Evolutionary conservation across 2,329 filamentous ascomycete species (phyloP), one percentile per base, ranked within the genome.

Genomic region (Exophiala alcalophila): DNA sequence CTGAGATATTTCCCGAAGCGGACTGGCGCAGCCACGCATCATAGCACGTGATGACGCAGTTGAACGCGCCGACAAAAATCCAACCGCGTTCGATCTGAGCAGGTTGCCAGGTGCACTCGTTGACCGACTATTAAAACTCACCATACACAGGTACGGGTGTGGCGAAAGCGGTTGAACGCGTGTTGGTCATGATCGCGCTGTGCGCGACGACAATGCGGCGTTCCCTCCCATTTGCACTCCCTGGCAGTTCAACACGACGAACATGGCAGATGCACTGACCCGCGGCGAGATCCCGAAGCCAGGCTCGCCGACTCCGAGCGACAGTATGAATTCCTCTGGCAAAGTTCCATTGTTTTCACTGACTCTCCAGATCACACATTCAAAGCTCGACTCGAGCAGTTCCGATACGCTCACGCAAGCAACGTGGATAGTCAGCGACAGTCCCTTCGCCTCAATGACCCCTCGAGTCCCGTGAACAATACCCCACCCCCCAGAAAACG

Each of bases 341-440:
- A 21, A 26, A 12, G 14, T 11, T 8, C 28, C 25, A 26, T 5
- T n/a, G n/a, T n/a, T n/a, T n/a, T n/a, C n/a, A n/a, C 20, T 40
- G 20, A 40, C 15, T 20, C 11, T 40, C 20, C 20, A 40, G 28
- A n/a, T 29, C 19, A 23, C n/a, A 19, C 28, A 18, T 51, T 51
- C 49, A 51, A 44, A 33, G 38, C 44, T 28, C 44, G 37, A 12
- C 28, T 51, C 20, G 42, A 38, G 34, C 37, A 48, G 21, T 51
- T 48, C 30, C 32, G 42, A 40, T 48, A 51, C 27, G 42, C 44
- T 19, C 20, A 27, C 4, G 12, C 30, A 5, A 44, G 28, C 16
- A 11, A 39, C 3, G 6, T 21, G 8, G 25, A 28, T n/a, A 20
- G 18, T 2, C 26, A 27, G 34, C 44, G 49, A 29, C 40, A 44